These are phyloP conservation scores for Metschnikowia gruessii DNA, from an alignment of 805 yeast species.

Conservation along the genomic window DNA sequence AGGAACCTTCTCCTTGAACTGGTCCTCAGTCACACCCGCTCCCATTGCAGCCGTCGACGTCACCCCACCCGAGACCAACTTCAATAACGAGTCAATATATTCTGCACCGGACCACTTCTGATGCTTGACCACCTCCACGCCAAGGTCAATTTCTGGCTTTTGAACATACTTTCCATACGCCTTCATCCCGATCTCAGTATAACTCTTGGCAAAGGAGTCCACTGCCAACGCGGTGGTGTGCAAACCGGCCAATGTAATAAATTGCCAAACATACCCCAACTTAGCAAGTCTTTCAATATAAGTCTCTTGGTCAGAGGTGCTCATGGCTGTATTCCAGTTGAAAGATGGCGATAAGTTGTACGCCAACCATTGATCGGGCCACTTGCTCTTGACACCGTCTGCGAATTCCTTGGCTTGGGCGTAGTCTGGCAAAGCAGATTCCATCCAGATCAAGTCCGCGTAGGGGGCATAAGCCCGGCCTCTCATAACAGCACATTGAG, in stretches of 20 bases:
- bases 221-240: slow-evolving; percentile 94
- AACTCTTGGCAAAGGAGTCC: slow-evolving; percentile 78
- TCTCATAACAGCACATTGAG: slow-evolving; percentile 95
- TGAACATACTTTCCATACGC: slow-evolving; percentile 91
- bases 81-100: slow-evolving; percentile 86
- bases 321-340: slow-evolving; percentile 97
- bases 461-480: slow-evolving; percentile 94
- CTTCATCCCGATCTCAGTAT: slow-evolving; percentile 83
- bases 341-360: slow-evolving; percentile 96
- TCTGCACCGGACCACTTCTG: slow-evolving; percentile 99
- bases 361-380: slow-evolving; percentile 93
- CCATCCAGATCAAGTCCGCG: slow-evolving; percentile 98
- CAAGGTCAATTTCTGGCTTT: slow-evolving; percentile 79
- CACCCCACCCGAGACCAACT: slow-evolving; percentile 90
- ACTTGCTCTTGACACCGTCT: slow-evolving; percentile 75
- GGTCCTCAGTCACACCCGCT: slow-evolving; percentile 96
- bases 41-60: slow-evolving; percentile 98
- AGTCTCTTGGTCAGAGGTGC: slow-evolving; percentile 80
- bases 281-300: slow-evolving; percentile 82
- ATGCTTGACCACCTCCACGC: slow-evolving; percentile 95
- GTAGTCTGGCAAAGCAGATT: slow-evolving; percentile 91
- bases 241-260: slow-evolving; percentile 94
- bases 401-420: slow-evolving; percentile 94
- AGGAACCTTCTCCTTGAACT: slow-evolving; percentile 54
- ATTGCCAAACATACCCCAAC: slow-evolving; percentile 96